Percentiles rank a stretch among this genome's conserved stretches.
Evolutionary conservation across 306 rosid species (phyloP).

Genomic region (Carpinus fangiana): DNA sequence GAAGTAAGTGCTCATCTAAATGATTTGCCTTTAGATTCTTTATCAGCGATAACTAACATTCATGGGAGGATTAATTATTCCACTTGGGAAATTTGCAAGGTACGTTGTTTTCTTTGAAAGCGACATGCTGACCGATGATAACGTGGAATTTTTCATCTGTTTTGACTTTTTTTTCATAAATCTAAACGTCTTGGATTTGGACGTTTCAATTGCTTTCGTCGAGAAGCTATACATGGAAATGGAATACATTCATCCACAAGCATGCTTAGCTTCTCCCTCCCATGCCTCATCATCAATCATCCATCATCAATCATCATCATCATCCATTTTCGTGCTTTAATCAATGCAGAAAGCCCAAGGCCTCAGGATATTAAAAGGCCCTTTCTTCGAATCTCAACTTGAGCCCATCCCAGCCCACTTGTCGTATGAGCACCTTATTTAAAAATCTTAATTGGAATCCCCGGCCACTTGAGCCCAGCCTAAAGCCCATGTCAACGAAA

Average conservation of each 20-base stretch:
- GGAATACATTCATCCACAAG: not conserved
- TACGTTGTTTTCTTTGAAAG: not conserved
- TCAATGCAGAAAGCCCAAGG: too few relatives aligned
- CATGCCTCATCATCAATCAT: too few relatives aligned
- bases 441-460: too few relatives aligned
- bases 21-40: slow-evolving; percentile 45
- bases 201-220: not conserved
- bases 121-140: slow-evolving; percentile 22
- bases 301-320: too few relatives aligned
- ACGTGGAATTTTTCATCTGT: not conserved
- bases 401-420: too few relatives aligned
- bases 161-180: too few relatives aligned
- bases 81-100: slow-evolving; percentile 15
- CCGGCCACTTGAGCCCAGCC: too few relatives aligned
- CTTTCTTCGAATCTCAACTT: too few relatives aligned
- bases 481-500: too few relatives aligned
- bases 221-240: not conserved
- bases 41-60: slow-evolving; percentile 36
- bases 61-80: slow-evolving; percentile 24
- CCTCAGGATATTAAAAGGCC: too few relatives aligned
- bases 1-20: slow-evolving; percentile 32
- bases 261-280: not conserved
- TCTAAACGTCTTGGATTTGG: not conserved
- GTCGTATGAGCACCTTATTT: too few relatives aligned
- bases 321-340: too few relatives aligned